These are phyloP conservation scores for Hydnomerulius pinastri DNA, from an alignment of 768 basidiomycete species.

Conservation along the genomic window DNA sequence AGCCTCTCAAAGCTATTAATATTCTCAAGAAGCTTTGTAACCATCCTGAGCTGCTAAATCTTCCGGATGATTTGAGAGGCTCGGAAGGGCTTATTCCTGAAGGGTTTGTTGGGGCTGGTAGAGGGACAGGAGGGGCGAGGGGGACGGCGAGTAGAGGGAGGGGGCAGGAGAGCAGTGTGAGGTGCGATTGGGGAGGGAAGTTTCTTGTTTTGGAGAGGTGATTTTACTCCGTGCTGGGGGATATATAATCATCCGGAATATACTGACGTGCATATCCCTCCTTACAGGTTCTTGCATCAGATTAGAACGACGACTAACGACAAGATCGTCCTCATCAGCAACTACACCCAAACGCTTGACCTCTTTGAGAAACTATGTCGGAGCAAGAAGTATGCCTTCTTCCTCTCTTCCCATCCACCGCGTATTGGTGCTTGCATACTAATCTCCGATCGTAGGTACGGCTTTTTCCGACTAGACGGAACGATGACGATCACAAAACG, in stretches of 20 bases:
- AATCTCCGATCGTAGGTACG: conserved; percentile 61
- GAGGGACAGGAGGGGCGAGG: conserved; percentile 18
- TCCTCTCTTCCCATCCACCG: background rate
- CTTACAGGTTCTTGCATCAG: conserved; percentile 75
- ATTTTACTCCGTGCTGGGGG: background rate
- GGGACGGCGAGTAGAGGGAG: conserved; percentile 43
- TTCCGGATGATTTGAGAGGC: conserved; percentile 83
- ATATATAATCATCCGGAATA: background rate
- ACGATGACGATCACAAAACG: conserved; percentile 89
- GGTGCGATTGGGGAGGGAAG: conserved; percentile 88
- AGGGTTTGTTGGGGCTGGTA: conserved; percentile 64
- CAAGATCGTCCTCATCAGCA: conserved; percentile 96
- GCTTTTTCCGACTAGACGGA: conserved; percentile 91
- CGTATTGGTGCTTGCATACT: background rate
- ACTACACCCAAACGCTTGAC: conserved; percentile 94
- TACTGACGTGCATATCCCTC: background rate
- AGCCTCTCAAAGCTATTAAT: conserved; percentile 95
- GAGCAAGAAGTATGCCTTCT: conserved; percentile 66
- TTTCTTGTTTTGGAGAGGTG: conserved; percentile 92
- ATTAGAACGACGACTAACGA: conserved; percentile 81
- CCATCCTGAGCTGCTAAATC: conserved; percentile 86
- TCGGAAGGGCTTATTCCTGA: conserved; percentile 81
- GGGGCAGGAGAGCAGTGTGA: conserved; percentile 47
- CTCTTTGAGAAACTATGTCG: conserved; percentile 89
- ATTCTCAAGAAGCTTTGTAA: conserved; percentile 95